Evolutionary conservation across 2,329 filamentous ascomycete genomes (phyloP).

Genomic region (Monosporascus sp.): DNA sequence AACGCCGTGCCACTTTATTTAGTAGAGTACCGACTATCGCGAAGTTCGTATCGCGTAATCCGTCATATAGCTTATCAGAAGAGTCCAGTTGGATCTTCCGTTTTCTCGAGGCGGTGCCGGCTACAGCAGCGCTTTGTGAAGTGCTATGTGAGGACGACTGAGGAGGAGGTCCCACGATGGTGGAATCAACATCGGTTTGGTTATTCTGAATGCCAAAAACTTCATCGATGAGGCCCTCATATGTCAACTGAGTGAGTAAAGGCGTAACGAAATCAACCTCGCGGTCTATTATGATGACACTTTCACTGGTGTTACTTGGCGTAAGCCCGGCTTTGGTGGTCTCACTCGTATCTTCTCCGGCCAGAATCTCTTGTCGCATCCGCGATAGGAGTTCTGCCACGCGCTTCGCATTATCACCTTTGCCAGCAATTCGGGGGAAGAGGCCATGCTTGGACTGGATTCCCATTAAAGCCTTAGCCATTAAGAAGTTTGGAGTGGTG

Average conservation of each 20-base stretch:
- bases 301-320: conserved; percentile 84
- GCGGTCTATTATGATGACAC: conserved; percentile 88
- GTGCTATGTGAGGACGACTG: conserved; percentile 48
- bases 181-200: conserved; percentile 87
- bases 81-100: conserved; percentile 86
- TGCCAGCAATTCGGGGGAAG: conserved; percentile 90
- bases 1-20: conserved; percentile 82
- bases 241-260: conserved; percentile 90
- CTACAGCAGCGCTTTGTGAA: conserved; percentile 47
- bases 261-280: conserved; percentile 92
- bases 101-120: conserved; percentile 60
- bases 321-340: conserved; percentile 62
- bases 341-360: conserved; percentile 68
- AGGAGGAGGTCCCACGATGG: conserved; percentile 73
- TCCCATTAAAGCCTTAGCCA: conserved; percentile 89
- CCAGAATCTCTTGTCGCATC: conserved; percentile 85
- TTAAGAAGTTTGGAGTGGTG: conserved; percentile 80
- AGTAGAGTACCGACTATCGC: conserved; percentile 85
- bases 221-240: conserved; percentile 93
- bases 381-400: conserved; percentile 82
- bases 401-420: conserved; percentile 88
- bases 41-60: conserved; percentile 89
- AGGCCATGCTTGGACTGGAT: conserved; percentile 89
- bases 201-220: conserved; percentile 89
- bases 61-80: conserved; percentile 81